Conservation (phyloP, 1,284 basidiomycete genomes). For the Sanghuangporus baumii region DNA sequence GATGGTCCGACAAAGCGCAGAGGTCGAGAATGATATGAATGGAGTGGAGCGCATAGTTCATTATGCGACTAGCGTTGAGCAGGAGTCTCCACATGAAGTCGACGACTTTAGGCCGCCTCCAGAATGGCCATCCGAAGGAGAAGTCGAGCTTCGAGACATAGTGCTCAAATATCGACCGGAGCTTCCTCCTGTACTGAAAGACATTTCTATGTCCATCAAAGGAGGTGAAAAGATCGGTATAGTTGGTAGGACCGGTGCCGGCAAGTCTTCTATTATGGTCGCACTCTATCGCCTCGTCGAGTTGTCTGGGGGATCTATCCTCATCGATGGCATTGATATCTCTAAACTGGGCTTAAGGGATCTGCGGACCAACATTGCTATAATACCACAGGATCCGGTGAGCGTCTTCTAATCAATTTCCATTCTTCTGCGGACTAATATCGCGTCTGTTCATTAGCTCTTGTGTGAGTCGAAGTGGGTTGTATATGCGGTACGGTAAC, state of each 20-base stretch:
- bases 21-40: conserved; percentile 92
- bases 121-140: conserved; percentile 65
- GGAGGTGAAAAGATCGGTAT: conserved; percentile 89
- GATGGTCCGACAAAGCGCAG: conserved; percentile 79
- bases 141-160: conserved; percentile 56
- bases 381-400: conserved; percentile 90
- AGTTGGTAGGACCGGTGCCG: conserved; percentile 77
- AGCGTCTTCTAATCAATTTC: conserved; percentile 24
- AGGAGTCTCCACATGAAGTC: conserved; percentile 73
- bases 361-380: conserved; percentile 62
- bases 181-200: conserved; percentile 63
- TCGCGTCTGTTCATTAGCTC: conserved; percentile 14
- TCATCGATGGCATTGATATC: conserved; percentile 63
- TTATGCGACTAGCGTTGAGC: conserved; percentile 71
- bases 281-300: conserved; percentile 60
- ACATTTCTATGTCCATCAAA: conserved; percentile 56
- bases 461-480: conserved; percentile 20
- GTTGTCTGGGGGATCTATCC: conserved; percentile 56
- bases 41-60: conserved; percentile 81
- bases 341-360: conserved; percentile 63
- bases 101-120: conserved; percentile 46
- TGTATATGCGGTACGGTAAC: conserved; percentile 13
- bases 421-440: background rate
- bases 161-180: conserved; percentile 70
- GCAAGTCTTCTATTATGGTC: conserved; percentile 62